Evolutionary conservation across 2,329 filamentous ascomycete species (phyloP), one percentile per base, ranked within the genome.

Genomic region (Xylariaceae sp.): DNA sequence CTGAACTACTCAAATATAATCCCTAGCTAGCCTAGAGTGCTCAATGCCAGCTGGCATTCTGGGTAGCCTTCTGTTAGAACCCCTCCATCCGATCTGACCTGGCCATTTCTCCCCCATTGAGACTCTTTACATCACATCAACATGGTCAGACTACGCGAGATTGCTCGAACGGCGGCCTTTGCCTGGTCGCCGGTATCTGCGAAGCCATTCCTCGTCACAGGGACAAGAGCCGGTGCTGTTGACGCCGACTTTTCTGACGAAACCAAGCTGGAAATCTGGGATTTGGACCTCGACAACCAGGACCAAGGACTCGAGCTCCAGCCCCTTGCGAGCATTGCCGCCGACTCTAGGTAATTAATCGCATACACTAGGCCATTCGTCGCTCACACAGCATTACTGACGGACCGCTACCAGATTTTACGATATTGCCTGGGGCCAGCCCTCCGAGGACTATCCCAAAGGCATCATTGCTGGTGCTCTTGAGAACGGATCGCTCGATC

Each of bases 171-270:
- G 68, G 94, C 93, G 74, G 89, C 93, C 68, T 99, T 99, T 74
- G 91, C 94, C 70, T 99, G 94, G 93, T 96, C 91, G 64, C 89
- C 92, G 21, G 89, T 87, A 65, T 77, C 90, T 44, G 82, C 84
- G 32, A 85, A 87, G 64, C 92, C 93, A 65, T 81, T 96, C 64
- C 80, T 99, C 61, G 93, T 91, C 56, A 99, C 94, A 23, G 94
- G 94, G 66, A 99, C 94, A 40, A 87, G 92, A 65, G 92, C 94
- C 57, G 94, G 94, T 60, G 94, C 94, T 66, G 92, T 99, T 35
- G 92, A 96, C 75, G 92, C 91, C 65, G 92, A 97, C 74, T 99
- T 99, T 76, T 97, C 94, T 23, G 94, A 94, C 73, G 92, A 97
- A 73, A 97, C 92, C 60, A 93, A 93, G 77, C 79, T 99, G 53